Conservation (phyloP, 2,329 filamentous ascomycete genomes). For the Chrysoporthe austroafricana region DNA sequence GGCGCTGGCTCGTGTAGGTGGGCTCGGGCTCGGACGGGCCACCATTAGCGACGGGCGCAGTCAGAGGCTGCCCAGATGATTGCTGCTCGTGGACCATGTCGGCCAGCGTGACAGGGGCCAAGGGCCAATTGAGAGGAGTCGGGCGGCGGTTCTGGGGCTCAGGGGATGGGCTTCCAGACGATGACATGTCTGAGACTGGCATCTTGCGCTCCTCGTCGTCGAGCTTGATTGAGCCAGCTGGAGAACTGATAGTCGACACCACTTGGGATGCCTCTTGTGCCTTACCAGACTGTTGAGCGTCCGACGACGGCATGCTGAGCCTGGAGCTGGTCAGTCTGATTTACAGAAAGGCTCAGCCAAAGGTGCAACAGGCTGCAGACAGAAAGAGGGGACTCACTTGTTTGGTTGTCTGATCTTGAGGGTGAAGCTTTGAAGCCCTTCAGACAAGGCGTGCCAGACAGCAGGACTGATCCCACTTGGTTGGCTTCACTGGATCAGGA, state of each 20-base stretch:
- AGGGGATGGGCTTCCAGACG: neutral
- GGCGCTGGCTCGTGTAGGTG: neutral
- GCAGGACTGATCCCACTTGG: neutral
- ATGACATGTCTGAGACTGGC: conserved; percentile 4
- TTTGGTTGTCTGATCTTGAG: neutral
- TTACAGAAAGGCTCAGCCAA: neutral
- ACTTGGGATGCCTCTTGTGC: neutral
- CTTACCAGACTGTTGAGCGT: neutral
- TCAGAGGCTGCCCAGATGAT: no score
- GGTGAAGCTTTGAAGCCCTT: neutral
- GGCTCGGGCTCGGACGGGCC: neutral
- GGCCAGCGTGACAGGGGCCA: neutral
- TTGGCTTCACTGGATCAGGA: neutral
- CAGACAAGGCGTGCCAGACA: neutral
- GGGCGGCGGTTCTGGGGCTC: neutral
- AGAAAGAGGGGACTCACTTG: neutral
- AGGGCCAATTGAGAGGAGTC: neutral
- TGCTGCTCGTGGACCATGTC: neutral
- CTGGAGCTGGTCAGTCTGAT: neutral
- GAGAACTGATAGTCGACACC: neutral
- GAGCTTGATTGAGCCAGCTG: neutral
- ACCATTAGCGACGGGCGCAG: no score
- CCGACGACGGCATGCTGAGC: neutral
- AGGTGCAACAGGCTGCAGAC: neutral
- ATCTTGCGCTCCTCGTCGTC: neutral